These are phyloP conservation scores for Argentina anserina DNA, from an alignment of 306 rosid genomes.

Conservation along the genomic window DNA sequence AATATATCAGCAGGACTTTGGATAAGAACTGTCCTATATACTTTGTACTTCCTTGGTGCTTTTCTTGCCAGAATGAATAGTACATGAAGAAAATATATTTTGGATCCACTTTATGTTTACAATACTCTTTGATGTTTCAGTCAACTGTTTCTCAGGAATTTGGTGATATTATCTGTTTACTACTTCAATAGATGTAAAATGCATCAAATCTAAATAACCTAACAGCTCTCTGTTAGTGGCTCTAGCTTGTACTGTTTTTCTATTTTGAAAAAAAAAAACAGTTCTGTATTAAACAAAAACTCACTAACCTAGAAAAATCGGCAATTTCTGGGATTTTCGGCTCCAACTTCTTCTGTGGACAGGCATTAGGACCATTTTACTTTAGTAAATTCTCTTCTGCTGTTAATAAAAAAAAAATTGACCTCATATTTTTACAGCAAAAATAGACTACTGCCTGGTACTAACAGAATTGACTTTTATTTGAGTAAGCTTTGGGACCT, in stretches of 20 bases:
- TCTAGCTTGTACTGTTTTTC: background rate
- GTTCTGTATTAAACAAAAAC: background rate
- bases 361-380: background rate
- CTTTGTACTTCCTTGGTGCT: background rate
- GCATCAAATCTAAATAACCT: background rate
- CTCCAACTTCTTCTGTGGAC: background rate
- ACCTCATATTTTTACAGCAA: background rate
- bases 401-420: background rate
- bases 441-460: background rate
- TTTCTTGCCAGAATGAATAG: background rate
- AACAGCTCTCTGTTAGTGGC: background rate
- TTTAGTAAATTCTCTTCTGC: too few species aligned
- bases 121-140: background rate
- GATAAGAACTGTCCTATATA: background rate
- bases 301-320: background rate
- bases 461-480: background rate
- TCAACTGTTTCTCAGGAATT: background rate
- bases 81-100: background rate
- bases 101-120: background rate
- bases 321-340: background rate
- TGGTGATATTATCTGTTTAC: background rate
- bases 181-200: background rate
- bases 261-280: too few species aligned
- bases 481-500: background rate
- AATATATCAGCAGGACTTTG: too few species aligned